A percentile compares a stretch with the other conserved stretches of the same genome.
These are phyloP conservation scores for Lactuca saligna DNA, from an alignment of 129 eudicot genomes.

Conservation along the genomic window DNA sequence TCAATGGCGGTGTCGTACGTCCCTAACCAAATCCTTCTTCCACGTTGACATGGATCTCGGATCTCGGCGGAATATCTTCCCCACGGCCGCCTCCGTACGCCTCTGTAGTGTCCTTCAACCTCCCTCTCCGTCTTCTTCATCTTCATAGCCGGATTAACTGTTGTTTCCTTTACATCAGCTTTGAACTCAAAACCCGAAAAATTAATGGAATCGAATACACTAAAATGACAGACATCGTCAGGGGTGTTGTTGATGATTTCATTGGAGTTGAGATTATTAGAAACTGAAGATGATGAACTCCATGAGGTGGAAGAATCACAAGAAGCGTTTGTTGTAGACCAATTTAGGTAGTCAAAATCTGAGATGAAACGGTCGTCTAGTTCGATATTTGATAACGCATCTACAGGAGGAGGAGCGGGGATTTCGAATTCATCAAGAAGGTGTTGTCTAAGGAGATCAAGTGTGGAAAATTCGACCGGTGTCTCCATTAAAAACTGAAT, in stretches of 20 bases:
- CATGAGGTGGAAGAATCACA: neutral
- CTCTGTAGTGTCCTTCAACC: conserved; percentile 43
- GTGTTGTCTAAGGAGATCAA: conserved; percentile 28
- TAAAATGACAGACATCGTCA: neutral
- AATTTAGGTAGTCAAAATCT: neutral
- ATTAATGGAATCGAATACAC: neutral
- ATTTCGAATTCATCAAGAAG: conserved; percentile 30
- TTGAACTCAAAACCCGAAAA: neutral
- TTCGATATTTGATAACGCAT: neutral
- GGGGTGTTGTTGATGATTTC: neutral
- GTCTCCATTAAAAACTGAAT: conserved; percentile 3
- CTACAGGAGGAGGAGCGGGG: neutral
- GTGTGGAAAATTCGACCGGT: conserved; percentile 9
- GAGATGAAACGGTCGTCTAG: neutral
- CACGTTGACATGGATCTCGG: conserved; percentile 48
- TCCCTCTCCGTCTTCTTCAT: neutral
- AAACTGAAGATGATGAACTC: conserved; percentile 2
- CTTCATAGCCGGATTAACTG: neutral
- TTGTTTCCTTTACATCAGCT: conserved; percentile 11
- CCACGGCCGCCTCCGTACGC: conserved; percentile 65
- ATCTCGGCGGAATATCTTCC: conserved; percentile 67
- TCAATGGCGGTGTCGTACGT: conserved; percentile 53
- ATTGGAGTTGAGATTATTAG: neutral
- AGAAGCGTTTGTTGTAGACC: no score
- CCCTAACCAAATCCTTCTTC: conserved; percentile 58